Conservation (phyloP, 257 asterid species). For the Solanum peruvianum region DNA sequence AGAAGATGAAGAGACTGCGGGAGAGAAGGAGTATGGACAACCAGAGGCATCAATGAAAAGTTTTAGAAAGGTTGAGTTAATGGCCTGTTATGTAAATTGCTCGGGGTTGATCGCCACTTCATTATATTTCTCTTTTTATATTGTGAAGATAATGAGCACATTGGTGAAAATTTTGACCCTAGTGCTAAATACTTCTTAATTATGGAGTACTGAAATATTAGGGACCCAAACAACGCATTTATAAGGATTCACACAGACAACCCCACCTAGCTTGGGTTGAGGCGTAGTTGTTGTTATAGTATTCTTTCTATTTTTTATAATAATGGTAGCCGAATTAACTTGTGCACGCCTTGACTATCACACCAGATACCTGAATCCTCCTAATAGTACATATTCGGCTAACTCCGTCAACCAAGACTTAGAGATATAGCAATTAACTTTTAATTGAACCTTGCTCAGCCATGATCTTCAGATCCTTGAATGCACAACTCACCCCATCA, state of each 20-base stretch:
- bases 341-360: neutral
- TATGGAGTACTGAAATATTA: neutral
- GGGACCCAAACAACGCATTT: neutral
- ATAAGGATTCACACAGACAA: neutral
- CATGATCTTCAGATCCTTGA: neutral
- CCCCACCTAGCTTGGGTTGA: neutral
- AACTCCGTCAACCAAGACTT: neutral
- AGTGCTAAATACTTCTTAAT: neutral
- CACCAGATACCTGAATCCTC: neutral
- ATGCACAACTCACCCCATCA: neutral
- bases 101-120: too few species aligned
- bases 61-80: neutral
- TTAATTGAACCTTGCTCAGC: neutral
- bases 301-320: neutral
- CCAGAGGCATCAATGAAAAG: neutral
- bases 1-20: neutral
- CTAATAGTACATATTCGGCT: neutral
- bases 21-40: neutral
- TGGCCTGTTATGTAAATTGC: too few species aligned
- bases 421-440: neutral
- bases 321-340: neutral
- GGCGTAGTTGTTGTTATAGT: neutral
- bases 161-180: neutral
- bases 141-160: neutral
- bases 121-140: neutral